These are phyloP conservation scores for Verticillium dahliae DNA, from an alignment of 2,329 filamentous ascomycete species.

Conservation along the genomic window DNA sequence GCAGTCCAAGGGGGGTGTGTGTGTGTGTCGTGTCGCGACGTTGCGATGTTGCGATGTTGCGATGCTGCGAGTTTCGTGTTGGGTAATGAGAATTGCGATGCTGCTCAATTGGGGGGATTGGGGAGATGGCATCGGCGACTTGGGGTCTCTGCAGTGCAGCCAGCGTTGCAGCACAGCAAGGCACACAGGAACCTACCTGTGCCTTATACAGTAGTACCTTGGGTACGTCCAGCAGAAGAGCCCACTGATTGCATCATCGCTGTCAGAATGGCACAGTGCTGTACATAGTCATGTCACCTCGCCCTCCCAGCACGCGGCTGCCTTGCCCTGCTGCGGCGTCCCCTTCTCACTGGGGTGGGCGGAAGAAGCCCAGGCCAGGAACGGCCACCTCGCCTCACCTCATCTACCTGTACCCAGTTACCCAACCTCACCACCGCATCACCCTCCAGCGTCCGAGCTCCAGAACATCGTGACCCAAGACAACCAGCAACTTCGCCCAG, in stretches of 20 bases:
- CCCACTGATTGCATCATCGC: neutral
- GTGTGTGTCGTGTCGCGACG: neutral
- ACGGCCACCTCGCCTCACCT: neutral
- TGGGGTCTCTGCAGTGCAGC: neutral
- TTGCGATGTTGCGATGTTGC: neutral
- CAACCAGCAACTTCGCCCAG: neutral
- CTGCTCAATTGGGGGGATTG: neutral
- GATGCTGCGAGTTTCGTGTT: neutral
- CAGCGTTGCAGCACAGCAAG: neutral
- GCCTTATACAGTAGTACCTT: no score
- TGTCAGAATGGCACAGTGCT: neutral
- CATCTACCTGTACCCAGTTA: neutral
- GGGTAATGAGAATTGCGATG: conserved; percentile 22
- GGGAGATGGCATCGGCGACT: neutral
- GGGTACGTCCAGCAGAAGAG: neutral
- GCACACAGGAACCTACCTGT: no score
- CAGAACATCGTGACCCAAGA: neutral
- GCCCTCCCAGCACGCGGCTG: neutral
- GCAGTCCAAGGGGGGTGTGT: neutral
- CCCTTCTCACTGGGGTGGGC: no score
- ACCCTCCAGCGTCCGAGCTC: neutral
- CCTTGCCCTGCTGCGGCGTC: no score
- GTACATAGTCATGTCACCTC: neutral
- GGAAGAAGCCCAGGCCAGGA: neutral
- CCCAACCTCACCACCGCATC: neutral